A percentile compares a stretch with the other conserved stretches of the same genome.
These are phyloP conservation scores for Wallacemonas sp. DNA, from an alignment of 208 protist genomes.

Conservation along the genomic window DNA sequence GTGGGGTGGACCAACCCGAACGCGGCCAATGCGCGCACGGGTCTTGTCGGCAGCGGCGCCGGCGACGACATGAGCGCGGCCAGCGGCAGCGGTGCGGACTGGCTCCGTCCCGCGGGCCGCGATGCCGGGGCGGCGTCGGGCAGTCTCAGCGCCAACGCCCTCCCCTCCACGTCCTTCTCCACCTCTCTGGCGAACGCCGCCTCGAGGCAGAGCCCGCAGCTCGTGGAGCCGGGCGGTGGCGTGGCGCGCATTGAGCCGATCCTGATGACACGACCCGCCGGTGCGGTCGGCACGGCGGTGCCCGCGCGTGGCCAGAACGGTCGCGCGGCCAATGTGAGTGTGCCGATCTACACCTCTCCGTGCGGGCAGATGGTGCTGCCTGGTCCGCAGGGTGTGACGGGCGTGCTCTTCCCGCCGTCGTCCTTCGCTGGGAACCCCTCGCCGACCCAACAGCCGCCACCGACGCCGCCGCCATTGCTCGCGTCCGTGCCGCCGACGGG, in stretches of 20 bases:
- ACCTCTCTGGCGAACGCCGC: no score
- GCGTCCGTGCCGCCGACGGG: neutral
- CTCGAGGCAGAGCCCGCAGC: no score
- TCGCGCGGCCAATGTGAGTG: neutral
- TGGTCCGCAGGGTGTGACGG: neutral
- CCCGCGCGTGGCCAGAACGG: neutral
- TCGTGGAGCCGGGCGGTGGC: no score
- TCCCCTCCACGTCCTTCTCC: no score
- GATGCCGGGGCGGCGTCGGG: no score
- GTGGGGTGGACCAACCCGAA: neutral
- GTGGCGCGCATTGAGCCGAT: constrained; percentile 4
- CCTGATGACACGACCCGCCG: neutral
- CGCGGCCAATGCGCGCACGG: neutral
- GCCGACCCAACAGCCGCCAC: neutral
- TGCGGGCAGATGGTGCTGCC: neutral
- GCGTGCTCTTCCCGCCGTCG: neutral
- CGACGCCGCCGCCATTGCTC: neutral
- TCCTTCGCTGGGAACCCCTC: neutral
- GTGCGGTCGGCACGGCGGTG: constrained; percentile 8
- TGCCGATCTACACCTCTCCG: constrained; percentile 14
- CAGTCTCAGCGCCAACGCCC: no score
- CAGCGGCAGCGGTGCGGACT: no score
- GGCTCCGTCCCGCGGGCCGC: no score
- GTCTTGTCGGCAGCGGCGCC: neutral
- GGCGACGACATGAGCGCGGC: no score